Conservation (phyloP, 164 flowering plant genomes). For the Vitis amurensis region DNA sequence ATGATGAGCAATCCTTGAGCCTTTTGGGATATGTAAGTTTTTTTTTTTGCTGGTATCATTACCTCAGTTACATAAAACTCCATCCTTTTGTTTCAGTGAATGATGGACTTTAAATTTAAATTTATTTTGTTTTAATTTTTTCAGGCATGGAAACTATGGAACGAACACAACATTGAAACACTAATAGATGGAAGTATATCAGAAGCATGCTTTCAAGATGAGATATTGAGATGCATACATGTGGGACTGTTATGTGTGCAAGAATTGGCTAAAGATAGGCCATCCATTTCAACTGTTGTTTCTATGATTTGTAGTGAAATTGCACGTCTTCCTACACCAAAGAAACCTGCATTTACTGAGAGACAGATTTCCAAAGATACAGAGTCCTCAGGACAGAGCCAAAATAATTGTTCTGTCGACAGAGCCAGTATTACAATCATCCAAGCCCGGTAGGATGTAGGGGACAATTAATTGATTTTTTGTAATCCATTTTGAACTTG, state of each 20-base stretch:
- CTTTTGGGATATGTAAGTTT: constrained; percentile 23
- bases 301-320: constrained; percentile 36
- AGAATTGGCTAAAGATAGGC: constrained; percentile 36
- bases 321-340: constrained; percentile 24
- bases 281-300: constrained; percentile 25
- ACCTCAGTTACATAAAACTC: too few species aligned
- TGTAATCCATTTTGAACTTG: too few species aligned
- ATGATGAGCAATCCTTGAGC: constrained; percentile 12
- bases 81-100: too few species aligned
- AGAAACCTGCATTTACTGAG: constrained; percentile 21
- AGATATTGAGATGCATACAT: constrained; percentile 39
- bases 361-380: background rate
- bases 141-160: constrained; percentile 35
- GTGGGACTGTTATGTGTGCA: constrained; percentile 33
- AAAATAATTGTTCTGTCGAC: background rate
- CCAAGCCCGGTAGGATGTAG: constrained; percentile 2
- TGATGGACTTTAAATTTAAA: too few species aligned
- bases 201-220: constrained; percentile 1
- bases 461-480: too few species aligned
- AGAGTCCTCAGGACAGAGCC: background rate
- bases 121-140: background rate
- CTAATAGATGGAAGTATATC: constrained; percentile 14
- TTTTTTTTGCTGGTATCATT: background rate
- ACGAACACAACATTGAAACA: constrained; percentile 8
- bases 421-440: constrained; percentile 1